phyloP scores from a whole-genome alignment of 805 yeast species.

The Candida taoyuanica region DNA sequence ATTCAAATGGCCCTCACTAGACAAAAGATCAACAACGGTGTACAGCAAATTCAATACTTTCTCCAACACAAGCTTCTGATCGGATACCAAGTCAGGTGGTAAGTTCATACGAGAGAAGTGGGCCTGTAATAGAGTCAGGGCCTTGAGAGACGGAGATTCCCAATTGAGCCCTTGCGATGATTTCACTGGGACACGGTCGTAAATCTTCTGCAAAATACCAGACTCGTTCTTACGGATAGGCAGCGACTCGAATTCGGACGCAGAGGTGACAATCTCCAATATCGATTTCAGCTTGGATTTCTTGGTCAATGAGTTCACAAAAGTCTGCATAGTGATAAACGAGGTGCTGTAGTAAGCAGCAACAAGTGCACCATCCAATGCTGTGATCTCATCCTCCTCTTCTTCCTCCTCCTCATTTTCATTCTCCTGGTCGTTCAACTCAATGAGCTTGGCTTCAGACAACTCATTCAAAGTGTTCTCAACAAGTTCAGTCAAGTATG shows the following conservation, averaged over 20 bases:
- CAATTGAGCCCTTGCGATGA: constrained; percentile 29
- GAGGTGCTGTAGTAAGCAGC: constrained; percentile 69
- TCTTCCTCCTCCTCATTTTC: constrained; percentile 30
- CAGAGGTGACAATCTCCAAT: constrained; percentile 59
- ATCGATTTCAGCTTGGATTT: constrained; percentile 57
- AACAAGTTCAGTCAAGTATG: constrained; percentile 76
- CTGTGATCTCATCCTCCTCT: constrained; percentile 38
- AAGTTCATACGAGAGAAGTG: constrained; percentile 65
- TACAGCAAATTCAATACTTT: constrained; percentile 48
- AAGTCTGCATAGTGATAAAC: constrained; percentile 60
- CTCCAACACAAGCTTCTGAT: constrained; percentile 49
- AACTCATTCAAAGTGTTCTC: constrained; percentile 68
- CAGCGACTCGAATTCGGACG: constrained; percentile 68
- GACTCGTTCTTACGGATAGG: constrained; percentile 63
- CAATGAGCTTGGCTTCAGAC: constrained; percentile 55
- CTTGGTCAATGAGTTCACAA: constrained; percentile 45
- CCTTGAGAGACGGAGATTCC: constrained; percentile 58
- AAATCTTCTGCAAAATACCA: constrained; percentile 40
- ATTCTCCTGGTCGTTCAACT: constrained; percentile 41
- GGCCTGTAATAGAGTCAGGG: constrained; percentile 74
- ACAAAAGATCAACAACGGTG: constrained; percentile 69
- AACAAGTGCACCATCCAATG: constrained; percentile 69
- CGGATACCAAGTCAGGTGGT: constrained; percentile 57
- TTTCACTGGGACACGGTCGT: constrained; percentile 62
- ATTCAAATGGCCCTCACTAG: constrained; percentile 75